Evolutionary conservation across 179 eudicot genomes (phyloP), one percentile per base, ranked within the genome.

Genomic region (Silene noctiflora): DNA sequence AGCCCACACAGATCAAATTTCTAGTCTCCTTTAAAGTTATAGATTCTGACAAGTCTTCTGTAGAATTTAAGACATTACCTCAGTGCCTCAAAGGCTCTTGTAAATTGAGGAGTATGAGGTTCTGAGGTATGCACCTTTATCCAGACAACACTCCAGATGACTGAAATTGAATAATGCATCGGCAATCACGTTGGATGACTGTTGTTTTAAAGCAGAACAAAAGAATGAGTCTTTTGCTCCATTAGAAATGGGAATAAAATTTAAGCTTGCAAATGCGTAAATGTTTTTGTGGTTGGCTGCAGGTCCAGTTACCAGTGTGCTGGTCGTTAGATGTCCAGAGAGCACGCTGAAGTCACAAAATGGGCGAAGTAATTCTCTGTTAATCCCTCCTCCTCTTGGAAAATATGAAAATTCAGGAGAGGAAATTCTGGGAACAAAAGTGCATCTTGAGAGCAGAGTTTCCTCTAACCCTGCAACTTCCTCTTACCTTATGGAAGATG

Each of bases 261-360:
- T 51, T 51, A 65, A 46, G 63, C 58, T 16, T n/a, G 24, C 55
- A 14, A 62, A 13, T 16, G 62, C 39, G 24, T 68, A 14, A 62
- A 13, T 16, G 62, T 51, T 39, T 46, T 11, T 75, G 29, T 76
- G 11, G 46, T 48, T 56, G 58, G 58, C 58, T 51, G 55, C 88
- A 94, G 98, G 92, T 72, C 92, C 97, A 35, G 91, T 92, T 76
- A 94, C 86, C 84, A 94, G 90, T 79, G 81, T 94, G 75, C 78
- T 94, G 80, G 84, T 87, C 35, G 48, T 87, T 72, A 79, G 83
- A 73, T 79, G 77, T 46, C 85, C 97, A 21, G 87, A 78, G 78
- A 74, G 80, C 71, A 67, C 78, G 74, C 22, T 78, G 63, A 82
- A 83, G 81, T 77, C 88, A 55, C 88, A 79, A 78, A 78, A 83